A percentile compares a stretch with the other conserved stretches of the same genome.
Conservation (phyloP, 768 basidiomycete genomes). For the Psilocybe azurescens region DNA sequence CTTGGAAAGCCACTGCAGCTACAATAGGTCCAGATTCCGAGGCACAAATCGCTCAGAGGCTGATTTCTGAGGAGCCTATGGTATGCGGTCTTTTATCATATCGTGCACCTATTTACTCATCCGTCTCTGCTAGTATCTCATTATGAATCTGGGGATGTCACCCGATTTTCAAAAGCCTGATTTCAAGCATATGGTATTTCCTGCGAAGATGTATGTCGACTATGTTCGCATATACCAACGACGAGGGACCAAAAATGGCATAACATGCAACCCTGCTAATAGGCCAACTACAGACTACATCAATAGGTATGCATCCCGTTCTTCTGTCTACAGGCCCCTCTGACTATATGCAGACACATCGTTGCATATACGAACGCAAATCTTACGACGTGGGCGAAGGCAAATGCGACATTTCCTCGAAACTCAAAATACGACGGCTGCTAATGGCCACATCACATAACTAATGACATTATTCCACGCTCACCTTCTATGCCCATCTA, state of each 20-base stretch:
- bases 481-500: conserved; percentile 1
- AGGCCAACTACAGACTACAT: conserved; percentile 87
- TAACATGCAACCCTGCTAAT: conserved; percentile 81
- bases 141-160: conserved; percentile 87
- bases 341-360: conserved; percentile 38
- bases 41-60: conserved; percentile 62
- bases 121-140: conserved; percentile 60
- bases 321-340: not conserved
- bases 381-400: conserved; percentile 83
- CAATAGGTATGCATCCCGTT: conserved; percentile 48
- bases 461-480: conserved; percentile 1
- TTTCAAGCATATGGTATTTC: conserved; percentile 76
- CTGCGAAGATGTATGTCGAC: conserved; percentile 82
- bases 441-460: conserved; percentile 19
- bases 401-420: conserved; percentile 76
- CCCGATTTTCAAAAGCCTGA: conserved; percentile 77
- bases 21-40: conserved; percentile 70
- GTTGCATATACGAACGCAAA: conserved; percentile 79
- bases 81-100: conserved; percentile 41
- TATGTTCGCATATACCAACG: conserved; percentile 92
- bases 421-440: conserved; percentile 58
- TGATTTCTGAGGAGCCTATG: conserved; percentile 95
- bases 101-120: conserved; percentile 7
- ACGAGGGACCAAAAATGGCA: conserved; percentile 63
- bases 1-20: conserved; percentile 75